A percentile compares a stretch with the other conserved stretches of the same genome.
Conservation (phyloP, 495 filamentous ascomycete species). For the Aspergillus cristatus region DNA sequence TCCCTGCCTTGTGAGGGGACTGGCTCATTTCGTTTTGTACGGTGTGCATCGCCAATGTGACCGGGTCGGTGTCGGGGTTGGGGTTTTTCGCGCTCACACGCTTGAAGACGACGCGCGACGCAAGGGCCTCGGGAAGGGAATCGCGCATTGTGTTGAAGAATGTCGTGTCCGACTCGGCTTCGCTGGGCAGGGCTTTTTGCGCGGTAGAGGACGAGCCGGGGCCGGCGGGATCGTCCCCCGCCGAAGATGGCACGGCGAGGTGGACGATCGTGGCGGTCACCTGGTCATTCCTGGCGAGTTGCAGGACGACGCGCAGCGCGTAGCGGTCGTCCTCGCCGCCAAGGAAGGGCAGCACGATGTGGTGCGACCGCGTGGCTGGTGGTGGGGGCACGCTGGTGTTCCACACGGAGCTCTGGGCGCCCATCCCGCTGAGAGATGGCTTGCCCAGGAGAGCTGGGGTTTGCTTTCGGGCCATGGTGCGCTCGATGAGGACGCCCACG, state of each 20-base stretch:
- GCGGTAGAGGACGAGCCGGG: neutral
- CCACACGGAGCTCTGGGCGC: slow-evolving; percentile 44
- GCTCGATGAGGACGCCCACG: slow-evolving; percentile 76
- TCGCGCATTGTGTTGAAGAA: slow-evolving; percentile 49
- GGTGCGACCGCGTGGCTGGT: slow-evolving; percentile 63
- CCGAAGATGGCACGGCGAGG: slow-evolving; percentile 9
- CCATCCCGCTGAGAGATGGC: slow-evolving; percentile 47
- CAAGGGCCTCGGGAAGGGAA: slow-evolving; percentile 46
- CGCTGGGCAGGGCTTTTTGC: neutral
- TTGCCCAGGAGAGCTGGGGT: slow-evolving; percentile 33
- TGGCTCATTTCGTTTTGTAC: slow-evolving; percentile 55
- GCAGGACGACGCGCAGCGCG: slow-evolving; percentile 71
- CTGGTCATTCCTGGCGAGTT: slow-evolving; percentile 65
- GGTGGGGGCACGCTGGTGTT: slow-evolving; percentile 27
- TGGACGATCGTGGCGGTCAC: slow-evolving; percentile 41
- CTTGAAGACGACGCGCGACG: slow-evolving; percentile 52
- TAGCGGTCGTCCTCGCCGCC: slow-evolving; percentile 79
- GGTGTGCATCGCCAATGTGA: slow-evolving; percentile 22
- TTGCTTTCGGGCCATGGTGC: slow-evolving; percentile 41
- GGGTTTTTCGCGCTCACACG: slow-evolving; percentile 13
- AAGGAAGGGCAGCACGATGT: slow-evolving; percentile 81
- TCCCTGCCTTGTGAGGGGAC: slow-evolving; percentile 59
- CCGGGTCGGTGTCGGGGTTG: slow-evolving; percentile 12
- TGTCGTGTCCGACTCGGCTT: slow-evolving; percentile 26
- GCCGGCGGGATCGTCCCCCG: neutral